Evolutionary conservation across 305 asterid genomes (phyloP), one percentile per base, ranked within the genome.

Genomic region (Fraxinus sp.): DNA sequence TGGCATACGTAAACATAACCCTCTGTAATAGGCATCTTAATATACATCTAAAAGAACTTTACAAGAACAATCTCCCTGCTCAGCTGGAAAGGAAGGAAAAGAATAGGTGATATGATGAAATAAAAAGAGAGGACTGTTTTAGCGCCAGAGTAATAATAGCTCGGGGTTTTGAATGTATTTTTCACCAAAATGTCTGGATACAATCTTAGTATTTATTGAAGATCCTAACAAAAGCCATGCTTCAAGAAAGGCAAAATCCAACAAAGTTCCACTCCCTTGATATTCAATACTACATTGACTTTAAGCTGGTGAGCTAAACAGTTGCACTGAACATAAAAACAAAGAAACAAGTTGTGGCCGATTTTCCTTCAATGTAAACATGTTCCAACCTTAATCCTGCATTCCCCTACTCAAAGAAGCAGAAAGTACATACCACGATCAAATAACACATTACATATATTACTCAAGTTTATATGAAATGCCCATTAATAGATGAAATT

Each of bases 401-500:
- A 57, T n/a, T 57, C 66, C 66, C 66, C 66, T 57, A 57, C 66
- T 57, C 66, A 57, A 57, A 57, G 66, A 57, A n/a, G 66, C 66
- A 18, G 66, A 18, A 57, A 57, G 66, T 18, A n/a, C 66, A 52
- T 52, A 52, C 8, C 24, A 18, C 4, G 66, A 57, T 57, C 24
- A 57, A 57, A 57, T 57, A 57, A 3, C 66, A 57, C 66, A 57
- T 57, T 57, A 18, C 66, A 18, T 57, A 4, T 1, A n/a, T 57
- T 55, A n/a, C 2, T 57, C 26, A 57, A 57, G 3, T n/a, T 57
- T 7, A 57, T n/a, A 57, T 57, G 62, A 52, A 52, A 52, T 57
- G 66, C 66, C 3, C 66, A 57, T 1, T 6, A 57, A 57, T 18
- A 57, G 66, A 57, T 57, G 66, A 57, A 57, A 57, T 57, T n/a